phyloP scores from a whole-genome alignment of 2,329 filamentous ascomycete genomes.

The Lizonia empirigonia region DNA sequence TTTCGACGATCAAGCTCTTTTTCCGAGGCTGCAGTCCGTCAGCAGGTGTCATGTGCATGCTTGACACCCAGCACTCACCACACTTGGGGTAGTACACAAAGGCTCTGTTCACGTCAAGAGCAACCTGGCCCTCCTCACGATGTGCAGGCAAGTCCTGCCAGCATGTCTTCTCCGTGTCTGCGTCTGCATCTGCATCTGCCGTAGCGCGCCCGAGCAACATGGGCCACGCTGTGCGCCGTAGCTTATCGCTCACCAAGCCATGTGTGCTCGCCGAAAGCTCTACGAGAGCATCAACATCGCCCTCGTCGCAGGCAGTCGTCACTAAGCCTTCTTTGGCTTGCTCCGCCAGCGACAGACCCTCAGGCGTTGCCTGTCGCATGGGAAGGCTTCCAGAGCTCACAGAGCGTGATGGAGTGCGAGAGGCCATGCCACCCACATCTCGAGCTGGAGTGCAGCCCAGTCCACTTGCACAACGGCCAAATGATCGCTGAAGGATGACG shows the following conservation, averaged over 20 bases:
- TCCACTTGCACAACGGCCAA: neutral
- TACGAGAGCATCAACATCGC: conserved; percentile 49
- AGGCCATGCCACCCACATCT: conserved; percentile 36
- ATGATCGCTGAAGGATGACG: conserved; percentile 6
- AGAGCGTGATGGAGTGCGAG: conserved; percentile 33
- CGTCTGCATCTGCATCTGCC: conserved; percentile 20
- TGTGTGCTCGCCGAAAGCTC: conserved; percentile 51
- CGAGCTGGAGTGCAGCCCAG: conserved; percentile 5
- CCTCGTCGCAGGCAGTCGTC: conserved; percentile 49
- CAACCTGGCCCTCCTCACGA: conserved; percentile 86
- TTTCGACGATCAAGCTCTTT: conserved; percentile 74
- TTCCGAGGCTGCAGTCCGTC: conserved; percentile 66
- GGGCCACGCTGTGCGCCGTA: conserved; percentile 78
- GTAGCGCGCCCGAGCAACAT: conserved; percentile 54
- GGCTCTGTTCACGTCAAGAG: conserved; percentile 90
- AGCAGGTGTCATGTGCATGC: conserved; percentile 2
- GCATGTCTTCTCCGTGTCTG: conserved; percentile 31
- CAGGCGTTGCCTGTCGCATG: conserved; percentile 25
- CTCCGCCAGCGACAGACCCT: conserved; percentile 18
- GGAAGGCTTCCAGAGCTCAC: conserved; percentile 38
- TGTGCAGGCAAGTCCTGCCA: conserved; percentile 76
- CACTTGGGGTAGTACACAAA: conserved; percentile 90
- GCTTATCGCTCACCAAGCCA: conserved; percentile 55
- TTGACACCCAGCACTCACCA: conserved; percentile 58
- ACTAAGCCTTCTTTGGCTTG: conserved; percentile 44